A percentile compares a stretch with the other conserved stretches of the same genome.
phyloP scores from a whole-genome alignment of 2,329 filamentous ascomycete genomes.

The Alternaria brassicicola region DNA sequence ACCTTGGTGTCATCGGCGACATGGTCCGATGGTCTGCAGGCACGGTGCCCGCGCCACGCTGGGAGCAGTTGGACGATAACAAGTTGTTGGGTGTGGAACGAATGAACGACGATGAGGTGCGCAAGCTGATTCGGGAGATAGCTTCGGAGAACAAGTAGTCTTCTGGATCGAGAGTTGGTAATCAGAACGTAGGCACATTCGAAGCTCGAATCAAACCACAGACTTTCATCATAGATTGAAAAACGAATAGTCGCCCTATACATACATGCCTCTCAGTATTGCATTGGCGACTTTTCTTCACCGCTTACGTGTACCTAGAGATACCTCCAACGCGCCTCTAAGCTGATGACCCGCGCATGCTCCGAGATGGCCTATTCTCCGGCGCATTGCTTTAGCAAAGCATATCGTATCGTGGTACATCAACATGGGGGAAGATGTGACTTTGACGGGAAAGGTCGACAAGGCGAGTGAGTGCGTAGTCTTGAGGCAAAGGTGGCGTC shows the following conservation, averaged over 20 bases:
- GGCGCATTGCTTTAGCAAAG: not conserved
- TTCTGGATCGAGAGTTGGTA: not conserved
- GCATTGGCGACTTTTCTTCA: not conserved
- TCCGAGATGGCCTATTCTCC: not conserved
- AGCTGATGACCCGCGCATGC: too few relatives aligned
- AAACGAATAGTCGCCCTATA: too few relatives aligned
- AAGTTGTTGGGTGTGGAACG: conserved; percentile 3
- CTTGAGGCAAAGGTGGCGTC: not conserved
- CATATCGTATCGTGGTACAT: too few relatives aligned
- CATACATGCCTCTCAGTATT: too few relatives aligned
- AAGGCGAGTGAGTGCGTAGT: not conserved
- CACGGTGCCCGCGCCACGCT: not conserved
- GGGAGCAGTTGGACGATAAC: conserved; percentile 10
- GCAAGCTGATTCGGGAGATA: conserved; percentile 1
- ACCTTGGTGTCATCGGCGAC: conserved; percentile 10
- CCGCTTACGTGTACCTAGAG: not conserved
- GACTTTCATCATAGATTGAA: not conserved
- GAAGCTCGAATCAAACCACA: not conserved
- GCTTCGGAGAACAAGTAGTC: not conserved
- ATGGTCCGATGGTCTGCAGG: conserved; percentile 13
- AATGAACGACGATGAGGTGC: conserved; percentile 4
- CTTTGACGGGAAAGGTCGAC: not conserved
- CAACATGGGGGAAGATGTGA: not conserved
- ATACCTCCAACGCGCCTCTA: not conserved
- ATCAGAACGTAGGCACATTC: not conserved